Evolutionary conservation across 2,329 filamentous ascomycete genomes (phyloP).

Genomic region (Fusarium sp.): DNA sequence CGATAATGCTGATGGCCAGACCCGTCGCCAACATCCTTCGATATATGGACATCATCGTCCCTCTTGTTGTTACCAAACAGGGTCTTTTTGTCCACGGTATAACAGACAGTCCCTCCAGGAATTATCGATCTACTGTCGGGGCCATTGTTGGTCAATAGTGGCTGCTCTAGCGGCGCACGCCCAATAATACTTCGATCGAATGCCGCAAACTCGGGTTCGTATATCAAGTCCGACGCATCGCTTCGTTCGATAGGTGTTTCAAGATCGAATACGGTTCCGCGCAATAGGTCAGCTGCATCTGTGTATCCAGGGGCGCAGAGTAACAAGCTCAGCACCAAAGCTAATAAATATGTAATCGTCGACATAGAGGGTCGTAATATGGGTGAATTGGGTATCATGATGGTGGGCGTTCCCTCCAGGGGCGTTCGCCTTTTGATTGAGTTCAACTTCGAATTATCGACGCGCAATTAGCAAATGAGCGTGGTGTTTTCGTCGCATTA

Average conservation of each 20-base stretch:
- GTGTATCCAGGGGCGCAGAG: conserved; percentile 70
- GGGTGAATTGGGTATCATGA: conserved; percentile 72
- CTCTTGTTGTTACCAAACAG: conserved; percentile 43
- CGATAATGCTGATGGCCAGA: conserved; percentile 26
- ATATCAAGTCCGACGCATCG: conserved; percentile 50
- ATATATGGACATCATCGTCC: conserved; percentile 23
- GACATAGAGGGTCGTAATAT: conserved; percentile 80
- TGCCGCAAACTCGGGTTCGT: conserved; percentile 70
- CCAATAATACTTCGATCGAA: conserved; percentile 73
- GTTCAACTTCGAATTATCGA: conserved; percentile 15
- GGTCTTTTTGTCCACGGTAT: conserved; percentile 46
- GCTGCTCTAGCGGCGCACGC: conserved; percentile 64
- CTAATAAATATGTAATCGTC: conserved; percentile 67
- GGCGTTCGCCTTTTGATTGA: conserved; percentile 43
- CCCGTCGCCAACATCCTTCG: conserved; percentile 11
- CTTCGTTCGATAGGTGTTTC: conserved; percentile 23
- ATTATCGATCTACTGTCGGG: conserved; percentile 68
- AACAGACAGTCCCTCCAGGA: conserved; percentile 68
- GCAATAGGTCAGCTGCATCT: conserved; percentile 65
- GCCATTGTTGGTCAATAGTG: conserved; percentile 71
- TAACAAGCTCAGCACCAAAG: conserved; percentile 66
- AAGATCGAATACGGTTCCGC: conserved; percentile 18
- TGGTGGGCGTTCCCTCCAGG: conserved; percentile 56
- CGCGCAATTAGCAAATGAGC: conserved; percentile 17
- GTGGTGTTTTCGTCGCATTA: conserved; percentile 22